These are phyloP conservation scores for Mycena haematopus DNA, from an alignment of 768 basidiomycete species.

Conservation along the genomic window DNA sequence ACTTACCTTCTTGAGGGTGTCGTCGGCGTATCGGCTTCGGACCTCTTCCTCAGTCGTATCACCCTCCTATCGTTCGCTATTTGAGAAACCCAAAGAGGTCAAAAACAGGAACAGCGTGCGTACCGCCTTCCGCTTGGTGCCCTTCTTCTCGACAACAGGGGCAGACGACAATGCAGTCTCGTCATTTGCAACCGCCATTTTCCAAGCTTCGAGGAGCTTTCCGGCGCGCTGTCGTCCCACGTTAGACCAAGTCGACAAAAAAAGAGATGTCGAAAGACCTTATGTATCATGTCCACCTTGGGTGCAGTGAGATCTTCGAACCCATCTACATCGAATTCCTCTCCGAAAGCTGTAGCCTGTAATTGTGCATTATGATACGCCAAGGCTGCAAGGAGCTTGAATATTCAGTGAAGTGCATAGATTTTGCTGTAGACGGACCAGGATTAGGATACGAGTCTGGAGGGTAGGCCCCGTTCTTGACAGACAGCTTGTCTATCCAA, in stretches of 20 bases:
- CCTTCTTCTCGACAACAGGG: slow-evolving; percentile 37
- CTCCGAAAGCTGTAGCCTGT: slow-evolving; percentile 91
- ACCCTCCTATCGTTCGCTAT: slow-evolving; percentile 51
- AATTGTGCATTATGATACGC: slow-evolving; percentile 90
- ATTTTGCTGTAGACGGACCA: slow-evolving; percentile 53
- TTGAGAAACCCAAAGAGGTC: slow-evolving; percentile 14
- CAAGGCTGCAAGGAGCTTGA: slow-evolving; percentile 52
- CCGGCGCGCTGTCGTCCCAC: slow-evolving; percentile 64
- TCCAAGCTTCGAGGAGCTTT: slow-evolving; percentile 73
- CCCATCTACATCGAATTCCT: slow-evolving; percentile 78
- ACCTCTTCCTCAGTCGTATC: slow-evolving; percentile 77
- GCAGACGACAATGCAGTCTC: slow-evolving; percentile 54
- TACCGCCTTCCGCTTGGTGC: slow-evolving; percentile 78
- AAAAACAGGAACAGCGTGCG: slow-evolving; percentile 35
- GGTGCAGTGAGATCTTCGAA: slow-evolving; percentile 88
- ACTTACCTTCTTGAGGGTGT: slow-evolving; percentile 71
- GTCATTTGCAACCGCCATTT: slow-evolving; percentile 64
- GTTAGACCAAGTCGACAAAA: slow-evolving; percentile 12
- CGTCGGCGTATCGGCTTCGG: slow-evolving; percentile 66
- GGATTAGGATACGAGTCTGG: slow-evolving; percentile 93
- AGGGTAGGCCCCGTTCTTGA: slow-evolving; percentile 83
- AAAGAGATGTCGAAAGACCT: slow-evolving; percentile 48
- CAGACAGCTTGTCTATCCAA: slow-evolving; percentile 80
- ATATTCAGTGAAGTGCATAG: slow-evolving; percentile 1
- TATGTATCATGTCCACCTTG: slow-evolving; percentile 77